Evolutionary conservation across 257 asterid genomes (phyloP).

Genomic region (Solanum boliviense): DNA sequence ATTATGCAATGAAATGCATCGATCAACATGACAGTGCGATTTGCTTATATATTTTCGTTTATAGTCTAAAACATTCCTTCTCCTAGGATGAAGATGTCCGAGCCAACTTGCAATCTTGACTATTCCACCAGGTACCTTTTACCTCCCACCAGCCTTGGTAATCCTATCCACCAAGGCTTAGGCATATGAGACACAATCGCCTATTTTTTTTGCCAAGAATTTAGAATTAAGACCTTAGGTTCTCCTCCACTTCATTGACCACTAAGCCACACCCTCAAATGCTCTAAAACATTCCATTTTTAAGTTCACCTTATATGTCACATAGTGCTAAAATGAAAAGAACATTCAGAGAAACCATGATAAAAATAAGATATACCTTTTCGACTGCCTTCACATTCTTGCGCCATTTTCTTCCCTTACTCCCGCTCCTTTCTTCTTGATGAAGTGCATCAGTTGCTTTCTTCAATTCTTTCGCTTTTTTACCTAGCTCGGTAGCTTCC

Average conservation of each 20-base stretch:
- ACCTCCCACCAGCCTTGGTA: neutral
- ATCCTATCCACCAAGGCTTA: neutral
- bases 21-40: neutral
- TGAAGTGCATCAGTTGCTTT: conserved; percentile 93
- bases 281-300: neutral
- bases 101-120: neutral
- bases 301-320: neutral
- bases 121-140: neutral
- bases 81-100: neutral
- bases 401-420: conserved; percentile 98
- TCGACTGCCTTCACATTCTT: conserved; percentile 93
- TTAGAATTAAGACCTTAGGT: neutral
- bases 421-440: conserved; percentile 91
- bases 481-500: conserved; percentile 98
- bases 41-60: neutral
- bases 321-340: neutral
- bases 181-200: neutral
- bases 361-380: conserved; percentile 35
- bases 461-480: conserved; percentile 85
- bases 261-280: neutral
- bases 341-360: neutral
- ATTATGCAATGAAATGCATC: neutral
- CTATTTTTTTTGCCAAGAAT: neutral
- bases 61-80: neutral
- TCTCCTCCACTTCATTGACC: neutral